Conservation (phyloP, 495 filamentous ascomycete species). For the Podospora tetraspora region DNA sequence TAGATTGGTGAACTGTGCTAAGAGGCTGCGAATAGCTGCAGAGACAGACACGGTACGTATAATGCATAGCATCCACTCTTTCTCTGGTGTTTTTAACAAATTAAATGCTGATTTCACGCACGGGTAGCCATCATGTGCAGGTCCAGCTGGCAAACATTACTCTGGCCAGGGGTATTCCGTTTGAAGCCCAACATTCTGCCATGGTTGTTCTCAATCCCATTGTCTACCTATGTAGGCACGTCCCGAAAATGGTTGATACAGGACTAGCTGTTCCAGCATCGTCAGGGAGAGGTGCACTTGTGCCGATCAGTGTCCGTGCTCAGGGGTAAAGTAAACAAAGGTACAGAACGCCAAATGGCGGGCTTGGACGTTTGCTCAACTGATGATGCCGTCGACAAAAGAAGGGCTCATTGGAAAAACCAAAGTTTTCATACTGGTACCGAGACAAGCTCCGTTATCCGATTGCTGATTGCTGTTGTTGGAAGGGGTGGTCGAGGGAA, state of each 20-base stretch:
- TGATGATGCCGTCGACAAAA: not conserved
- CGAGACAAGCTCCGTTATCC: not conserved
- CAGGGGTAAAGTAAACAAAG: not conserved
- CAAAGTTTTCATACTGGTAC: not conserved
- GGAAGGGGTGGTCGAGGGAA: not conserved
- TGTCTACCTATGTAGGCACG: rapidly evolving
- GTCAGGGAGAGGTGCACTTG: not conserved
- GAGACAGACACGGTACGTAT: not conserved
- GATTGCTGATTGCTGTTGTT: not conserved
- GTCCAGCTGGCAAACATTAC: no score
- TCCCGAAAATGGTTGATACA: not conserved
- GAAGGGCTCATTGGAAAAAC: not conserved
- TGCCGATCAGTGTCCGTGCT: not conserved
- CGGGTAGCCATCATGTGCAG: not conserved
- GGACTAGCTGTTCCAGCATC: not conserved
- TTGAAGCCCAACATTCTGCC: not conserved
- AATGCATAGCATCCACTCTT: not conserved
- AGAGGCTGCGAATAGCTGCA: not conserved
- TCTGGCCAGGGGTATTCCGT: not conserved
- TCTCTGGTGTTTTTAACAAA: not conserved
- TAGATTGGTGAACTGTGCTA: no score
- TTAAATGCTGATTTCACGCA: not conserved
- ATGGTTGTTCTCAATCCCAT: not conserved
- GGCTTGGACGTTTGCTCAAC: not conserved
- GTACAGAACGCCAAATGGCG: not conserved